Evolutionary conservation across 345 rosid genomes (phyloP).

Genomic region (Populus ilicifolia): DNA sequence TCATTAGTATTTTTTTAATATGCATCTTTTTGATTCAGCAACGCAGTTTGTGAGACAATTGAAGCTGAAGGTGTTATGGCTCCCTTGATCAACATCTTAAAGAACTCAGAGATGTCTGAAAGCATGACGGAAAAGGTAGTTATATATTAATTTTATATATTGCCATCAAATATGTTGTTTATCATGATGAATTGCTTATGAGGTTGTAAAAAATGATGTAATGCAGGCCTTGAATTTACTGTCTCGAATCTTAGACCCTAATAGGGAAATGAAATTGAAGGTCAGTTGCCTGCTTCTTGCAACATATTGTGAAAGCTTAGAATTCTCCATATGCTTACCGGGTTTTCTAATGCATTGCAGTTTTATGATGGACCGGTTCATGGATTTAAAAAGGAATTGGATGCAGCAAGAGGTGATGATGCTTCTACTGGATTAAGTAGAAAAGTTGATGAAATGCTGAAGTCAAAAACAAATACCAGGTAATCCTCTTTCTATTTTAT

Average conservation of each 20-base stretch:
- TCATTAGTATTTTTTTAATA: conserved; percentile 1
- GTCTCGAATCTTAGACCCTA: conserved; percentile 66
- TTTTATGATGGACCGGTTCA: conserved; percentile 58
- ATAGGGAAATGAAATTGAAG: conserved; percentile 71
- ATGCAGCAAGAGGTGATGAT: conserved; percentile 20
- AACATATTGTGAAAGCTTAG: conserved; percentile 4
- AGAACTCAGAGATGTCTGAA: conserved; percentile 39
- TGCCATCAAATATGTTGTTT: neutral
- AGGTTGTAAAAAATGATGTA: conserved; percentile 14
- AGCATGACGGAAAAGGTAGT: conserved; percentile 60
- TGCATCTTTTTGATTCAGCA: conserved; percentile 46
- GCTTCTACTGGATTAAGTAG: conserved; percentile 22
- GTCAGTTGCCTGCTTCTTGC: conserved; percentile 25
- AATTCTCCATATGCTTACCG: conserved; percentile 17
- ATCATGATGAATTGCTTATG: conserved; percentile 13
- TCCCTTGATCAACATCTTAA: conserved; percentile 52
- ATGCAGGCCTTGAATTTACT: conserved; percentile 68
- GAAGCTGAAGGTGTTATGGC: conserved; percentile 64
- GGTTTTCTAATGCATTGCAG: conserved; percentile 35
- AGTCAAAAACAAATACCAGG: conserved; percentile 35
- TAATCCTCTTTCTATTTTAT: conserved; percentile 16
- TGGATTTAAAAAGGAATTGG: conserved; percentile 30
- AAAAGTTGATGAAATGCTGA: conserved; percentile 5
- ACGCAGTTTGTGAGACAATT: conserved; percentile 51
- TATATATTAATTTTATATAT: neutral